These are phyloP conservation scores for Fomitopsis pinicola DNA, from an alignment of 1,284 basidiomycete genomes.

Conservation along the genomic window DNA sequence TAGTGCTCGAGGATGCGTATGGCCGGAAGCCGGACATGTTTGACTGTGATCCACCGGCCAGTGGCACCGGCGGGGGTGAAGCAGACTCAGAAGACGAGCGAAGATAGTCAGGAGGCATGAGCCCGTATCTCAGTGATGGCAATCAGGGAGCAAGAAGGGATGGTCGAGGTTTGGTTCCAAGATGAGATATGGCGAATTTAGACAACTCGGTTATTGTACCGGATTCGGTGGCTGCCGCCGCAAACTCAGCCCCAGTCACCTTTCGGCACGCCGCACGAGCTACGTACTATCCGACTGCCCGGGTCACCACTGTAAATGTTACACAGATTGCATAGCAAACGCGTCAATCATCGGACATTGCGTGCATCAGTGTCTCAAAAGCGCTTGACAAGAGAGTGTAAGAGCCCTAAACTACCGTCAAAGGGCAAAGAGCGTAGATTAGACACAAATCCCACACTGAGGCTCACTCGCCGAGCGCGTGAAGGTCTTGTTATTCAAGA, in stretches of 20 bases:
- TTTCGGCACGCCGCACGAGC: background rate
- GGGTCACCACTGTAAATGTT: background rate
- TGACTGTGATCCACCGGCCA: background rate
- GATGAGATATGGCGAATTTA: slow-evolving; percentile 5
- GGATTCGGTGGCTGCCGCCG: background rate
- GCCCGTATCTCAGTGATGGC: background rate
- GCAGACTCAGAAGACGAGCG: background rate
- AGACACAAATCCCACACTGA: no score
- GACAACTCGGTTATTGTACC: background rate
- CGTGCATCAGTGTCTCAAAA: background rate
- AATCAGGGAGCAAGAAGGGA: background rate
- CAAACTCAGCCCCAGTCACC: background rate
- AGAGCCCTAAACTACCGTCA: no score
- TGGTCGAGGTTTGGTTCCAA: slow-evolving; percentile 12
- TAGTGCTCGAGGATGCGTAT: slow-evolving; percentile 3
- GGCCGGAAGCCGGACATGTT: background rate
- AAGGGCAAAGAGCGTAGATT: no score
- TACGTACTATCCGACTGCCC: background rate
- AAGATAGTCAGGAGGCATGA: background rate
- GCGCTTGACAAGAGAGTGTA: background rate
- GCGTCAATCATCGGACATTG: background rate
- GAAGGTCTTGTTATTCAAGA: no score
- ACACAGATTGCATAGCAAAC: background rate
- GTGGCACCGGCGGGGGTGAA: background rate
- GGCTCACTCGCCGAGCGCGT: no score